A percentile compares a stretch with the other conserved stretches of the same genome.
Conservation (phyloP, 2,329 filamentous ascomycete genomes). For the Aspergillus melleus region DNA sequence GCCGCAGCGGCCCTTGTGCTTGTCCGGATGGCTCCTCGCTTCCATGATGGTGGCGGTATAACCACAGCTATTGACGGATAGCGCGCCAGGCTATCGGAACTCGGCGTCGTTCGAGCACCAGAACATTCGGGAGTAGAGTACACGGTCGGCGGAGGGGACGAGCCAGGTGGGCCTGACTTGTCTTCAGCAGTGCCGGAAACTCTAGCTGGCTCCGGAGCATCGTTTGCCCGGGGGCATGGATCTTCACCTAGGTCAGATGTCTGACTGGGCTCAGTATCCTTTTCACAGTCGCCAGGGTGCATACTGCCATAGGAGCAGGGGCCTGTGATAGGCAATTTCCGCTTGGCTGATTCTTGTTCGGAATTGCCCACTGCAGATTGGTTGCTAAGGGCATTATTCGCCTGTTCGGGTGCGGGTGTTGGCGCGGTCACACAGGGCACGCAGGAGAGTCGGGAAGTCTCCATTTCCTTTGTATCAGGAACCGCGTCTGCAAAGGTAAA, state of each 20-base stretch:
- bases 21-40: not conserved
- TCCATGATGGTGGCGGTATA: not conserved
- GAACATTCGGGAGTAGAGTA: not conserved
- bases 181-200: not conserved
- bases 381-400: conserved; percentile 7
- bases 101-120: not conserved
- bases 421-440: conserved; percentile 6
- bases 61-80: not conserved
- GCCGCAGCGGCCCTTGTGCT: not conserved
- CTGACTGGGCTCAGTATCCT: not conserved
- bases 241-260: not conserved
- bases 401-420: conserved; percentile 8
- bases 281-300: not conserved
- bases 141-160: not conserved
- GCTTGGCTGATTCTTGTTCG: conserved; percentile 8
- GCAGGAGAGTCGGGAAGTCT: conserved; percentile 11
- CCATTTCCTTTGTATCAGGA: conserved; percentile 10
- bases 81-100: not conserved
- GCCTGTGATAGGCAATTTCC: not conserved
- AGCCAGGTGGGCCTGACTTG: not conserved
- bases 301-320: not conserved
- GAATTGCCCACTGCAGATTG: conserved; percentile 3
- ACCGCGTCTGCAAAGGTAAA: conserved; percentile 10
- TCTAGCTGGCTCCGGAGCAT: not conserved
- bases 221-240: not conserved